phyloP scores from a whole-genome alignment of 345 rosid genomes.

The Hibiscus tridactylites region DNA sequence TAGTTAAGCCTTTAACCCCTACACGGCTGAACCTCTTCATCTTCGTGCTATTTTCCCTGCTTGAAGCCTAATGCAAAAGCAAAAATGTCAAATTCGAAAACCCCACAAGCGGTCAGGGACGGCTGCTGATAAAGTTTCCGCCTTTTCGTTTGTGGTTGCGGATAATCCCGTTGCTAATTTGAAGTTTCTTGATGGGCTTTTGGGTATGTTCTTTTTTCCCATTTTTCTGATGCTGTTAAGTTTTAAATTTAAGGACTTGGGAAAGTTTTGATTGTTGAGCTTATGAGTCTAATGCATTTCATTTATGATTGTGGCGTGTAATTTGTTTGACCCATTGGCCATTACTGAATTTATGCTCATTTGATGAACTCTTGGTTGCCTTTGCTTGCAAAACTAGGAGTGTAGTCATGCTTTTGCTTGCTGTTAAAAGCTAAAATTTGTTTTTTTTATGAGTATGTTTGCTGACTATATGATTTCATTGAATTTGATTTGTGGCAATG shows the following conservation, averaged over 20 bases:
- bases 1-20: no score
- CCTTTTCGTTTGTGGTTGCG: conserved; percentile 75
- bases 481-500: no score
- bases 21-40: neutral
- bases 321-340: neutral
- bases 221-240: neutral
- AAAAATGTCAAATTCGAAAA: conserved; percentile 30
- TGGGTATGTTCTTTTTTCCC: conserved; percentile 38
- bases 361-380: neutral
- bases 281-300: neutral
- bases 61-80: neutral
- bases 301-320: neutral
- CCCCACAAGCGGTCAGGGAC: conserved; percentile 67
- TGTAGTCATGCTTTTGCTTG: no score
- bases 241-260: neutral
- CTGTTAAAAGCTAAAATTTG: no score
- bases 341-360: neutral
- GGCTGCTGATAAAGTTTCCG: conserved; percentile 83
- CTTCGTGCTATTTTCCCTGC: neutral
- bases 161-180: conserved; percentile 88
- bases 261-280: neutral
- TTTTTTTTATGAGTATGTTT: no score
- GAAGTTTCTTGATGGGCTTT: conserved; percentile 80
- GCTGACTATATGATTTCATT: no score
- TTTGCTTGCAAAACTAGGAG: conserved; percentile 6